phyloP scores from a whole-genome alignment of 2,329 filamentous ascomycete species.

The Arthrobotrys sphaeroides region DNA sequence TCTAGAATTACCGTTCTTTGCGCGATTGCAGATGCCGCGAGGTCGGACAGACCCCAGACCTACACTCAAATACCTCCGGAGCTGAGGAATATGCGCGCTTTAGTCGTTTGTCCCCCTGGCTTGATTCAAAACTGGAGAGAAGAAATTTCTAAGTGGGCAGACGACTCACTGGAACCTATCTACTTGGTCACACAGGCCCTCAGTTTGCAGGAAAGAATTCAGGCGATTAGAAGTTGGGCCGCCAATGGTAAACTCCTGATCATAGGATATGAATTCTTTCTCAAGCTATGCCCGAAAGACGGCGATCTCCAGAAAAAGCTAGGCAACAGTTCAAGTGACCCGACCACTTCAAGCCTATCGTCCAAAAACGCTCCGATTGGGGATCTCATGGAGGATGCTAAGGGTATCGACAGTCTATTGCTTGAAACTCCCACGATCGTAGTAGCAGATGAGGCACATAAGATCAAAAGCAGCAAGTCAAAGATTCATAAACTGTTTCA shows the following conservation, averaged over 20 bases:
- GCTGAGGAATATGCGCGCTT: constrained; percentile 70
- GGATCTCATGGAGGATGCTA: not conserved
- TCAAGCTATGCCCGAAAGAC: not conserved
- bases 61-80: constrained; percentile 73
- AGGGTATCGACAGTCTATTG: constrained; percentile 64
- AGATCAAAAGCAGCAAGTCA: constrained; percentile 73
- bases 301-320: not conserved
- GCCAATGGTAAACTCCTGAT: constrained; percentile 76
- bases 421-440: constrained; percentile 74
- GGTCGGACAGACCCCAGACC: constrained; percentile 69
- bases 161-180: constrained; percentile 61
- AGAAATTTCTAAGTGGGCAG: constrained; percentile 75
- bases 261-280: constrained; percentile 76
- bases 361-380: constrained; percentile 49
- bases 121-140: constrained; percentile 85
- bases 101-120: constrained; percentile 79
- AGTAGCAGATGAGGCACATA: constrained; percentile 85
- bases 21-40: constrained; percentile 73
- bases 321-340: not conserved
- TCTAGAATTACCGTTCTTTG: constrained; percentile 77
- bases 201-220: constrained; percentile 66
- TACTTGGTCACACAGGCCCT: constrained; percentile 67
- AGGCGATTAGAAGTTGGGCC: constrained; percentile 70
- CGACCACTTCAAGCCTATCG: not conserved
- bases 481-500: constrained; percentile 67